These are phyloP conservation scores for Parietichytrium sp. DNA, from an alignment of 108 stramenopile species.

Conservation along the genomic window DNA sequence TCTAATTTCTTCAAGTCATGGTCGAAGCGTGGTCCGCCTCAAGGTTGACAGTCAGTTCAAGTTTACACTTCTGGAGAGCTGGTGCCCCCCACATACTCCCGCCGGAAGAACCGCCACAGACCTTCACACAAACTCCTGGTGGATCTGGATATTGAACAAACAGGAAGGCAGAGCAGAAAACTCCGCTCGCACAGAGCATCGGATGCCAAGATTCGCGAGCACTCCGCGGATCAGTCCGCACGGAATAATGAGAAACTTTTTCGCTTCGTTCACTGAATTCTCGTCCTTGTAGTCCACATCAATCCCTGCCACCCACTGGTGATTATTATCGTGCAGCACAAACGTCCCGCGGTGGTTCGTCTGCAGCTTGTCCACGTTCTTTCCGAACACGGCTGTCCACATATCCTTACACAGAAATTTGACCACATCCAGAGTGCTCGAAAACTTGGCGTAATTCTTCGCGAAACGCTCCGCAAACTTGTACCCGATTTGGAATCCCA, in stretches of 20 bases:
- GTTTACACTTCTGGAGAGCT: too few species aligned
- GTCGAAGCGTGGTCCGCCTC: too few species aligned
- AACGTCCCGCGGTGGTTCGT: constrained; percentile 91
- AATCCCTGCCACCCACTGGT: constrained; percentile 29
- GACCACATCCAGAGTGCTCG: constrained; percentile 74
- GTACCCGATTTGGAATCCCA: constrained; percentile 85
- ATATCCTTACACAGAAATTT: constrained; percentile 92
- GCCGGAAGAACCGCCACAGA: too few species aligned
- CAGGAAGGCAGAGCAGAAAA: constrained; percentile 84
- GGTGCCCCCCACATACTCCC: too few species aligned
- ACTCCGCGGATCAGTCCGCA: constrained; percentile 85
- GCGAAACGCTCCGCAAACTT: constrained; percentile 81
- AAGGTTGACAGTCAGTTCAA: too few species aligned
- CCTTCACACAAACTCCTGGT: constrained; percentile 41
- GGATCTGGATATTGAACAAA: constrained; percentile 86
- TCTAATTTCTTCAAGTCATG: too few species aligned
- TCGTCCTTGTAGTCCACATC: constrained; percentile 38
- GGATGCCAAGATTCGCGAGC: constrained; percentile 79
- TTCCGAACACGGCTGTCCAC: constrained; percentile 85
- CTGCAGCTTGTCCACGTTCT: constrained; percentile 90
- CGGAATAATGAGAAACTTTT: constrained; percentile 59
- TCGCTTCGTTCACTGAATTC: neutral
- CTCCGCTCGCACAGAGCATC: constrained; percentile 80
- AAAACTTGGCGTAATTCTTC: constrained; percentile 43
- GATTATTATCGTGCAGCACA: constrained; percentile 74